These are phyloP conservation scores for Viola odorata DNA, from an alignment of 345 rosid species.

Conservation along the genomic window DNA sequence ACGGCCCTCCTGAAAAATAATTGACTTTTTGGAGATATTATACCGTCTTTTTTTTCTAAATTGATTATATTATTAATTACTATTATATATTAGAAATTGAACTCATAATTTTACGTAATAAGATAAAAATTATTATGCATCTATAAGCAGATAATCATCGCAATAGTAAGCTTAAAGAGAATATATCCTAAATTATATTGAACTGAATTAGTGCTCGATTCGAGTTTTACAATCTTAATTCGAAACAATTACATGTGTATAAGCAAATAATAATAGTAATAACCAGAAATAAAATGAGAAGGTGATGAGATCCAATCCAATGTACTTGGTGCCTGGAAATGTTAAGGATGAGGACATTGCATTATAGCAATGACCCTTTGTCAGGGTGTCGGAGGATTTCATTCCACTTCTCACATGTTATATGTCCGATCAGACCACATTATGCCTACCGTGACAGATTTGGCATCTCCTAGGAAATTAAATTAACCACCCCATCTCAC, in stretches of 20 bases:
- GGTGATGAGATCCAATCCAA: conserved; percentile 7
- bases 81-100: no score
- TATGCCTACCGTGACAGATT: background rate
- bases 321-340: background rate
- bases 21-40: no score
- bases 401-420: conserved; percentile 24
- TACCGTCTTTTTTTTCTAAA: no score
- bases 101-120: no score
- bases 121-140: conserved; percentile 5
- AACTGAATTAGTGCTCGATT: no score
- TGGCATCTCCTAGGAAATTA: conserved; percentile 11
- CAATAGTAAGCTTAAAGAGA: no score
- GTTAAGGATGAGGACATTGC: background rate
- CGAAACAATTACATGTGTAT: background rate
- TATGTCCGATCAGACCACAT: conserved; percentile 16
- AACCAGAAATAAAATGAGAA: background rate
- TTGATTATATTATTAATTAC: no score
- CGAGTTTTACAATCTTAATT: no score
- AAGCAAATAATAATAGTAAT: background rate
- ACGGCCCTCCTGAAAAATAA: conserved; percentile 17
- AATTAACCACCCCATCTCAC: no score
- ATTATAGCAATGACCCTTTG: background rate
- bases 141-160: no score
- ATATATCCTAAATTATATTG: no score
- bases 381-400: conserved; percentile 11